phyloP scores from a whole-genome alignment of 2,329 filamentous ascomycete species.

The Alternaria solani region DNA sequence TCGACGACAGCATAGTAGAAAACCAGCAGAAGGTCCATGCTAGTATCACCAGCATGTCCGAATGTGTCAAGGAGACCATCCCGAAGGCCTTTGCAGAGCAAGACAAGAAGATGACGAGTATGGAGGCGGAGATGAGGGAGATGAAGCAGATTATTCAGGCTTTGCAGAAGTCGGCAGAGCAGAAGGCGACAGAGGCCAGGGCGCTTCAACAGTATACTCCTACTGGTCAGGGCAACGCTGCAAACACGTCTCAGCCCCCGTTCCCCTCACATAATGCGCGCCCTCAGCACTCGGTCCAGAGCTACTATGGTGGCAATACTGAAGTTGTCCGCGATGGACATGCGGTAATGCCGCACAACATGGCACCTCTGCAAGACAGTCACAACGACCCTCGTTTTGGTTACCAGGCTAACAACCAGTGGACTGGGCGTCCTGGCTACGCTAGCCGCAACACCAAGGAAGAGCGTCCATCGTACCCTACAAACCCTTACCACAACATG shows the following conservation, averaged over 20 bases:
- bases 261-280: constrained; percentile 28
- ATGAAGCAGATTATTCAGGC: constrained; percentile 36
- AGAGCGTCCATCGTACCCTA: constrained; percentile 27
- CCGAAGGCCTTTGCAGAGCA: constrained; percentile 34
- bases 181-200: constrained; percentile 23
- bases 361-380: constrained; percentile 21
- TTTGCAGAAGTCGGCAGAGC: constrained; percentile 35
- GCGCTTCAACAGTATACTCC: constrained; percentile 3
- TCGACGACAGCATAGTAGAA: constrained; percentile 15
- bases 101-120: constrained; percentile 30
- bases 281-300: constrained; percentile 33
- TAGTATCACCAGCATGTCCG: constrained; percentile 38
- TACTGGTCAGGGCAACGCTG: constrained; percentile 5
- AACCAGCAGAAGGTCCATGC: constrained; percentile 24
- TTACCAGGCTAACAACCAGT: constrained; percentile 26
- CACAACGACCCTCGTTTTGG: constrained; percentile 25
- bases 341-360: constrained; percentile 2
- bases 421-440: constrained; percentile 22
- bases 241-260: constrained; percentile 7
- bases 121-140: constrained; percentile 37
- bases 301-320: constrained; percentile 25
- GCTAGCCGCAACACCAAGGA: constrained; percentile 34
- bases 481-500: constrained; percentile 32
- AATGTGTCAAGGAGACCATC: constrained; percentile 38
- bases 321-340: constrained; percentile 13